Evolutionary conservation across 805 yeast species (phyloP).

Genomic region (Scheffersomyces stipitis): DNA sequence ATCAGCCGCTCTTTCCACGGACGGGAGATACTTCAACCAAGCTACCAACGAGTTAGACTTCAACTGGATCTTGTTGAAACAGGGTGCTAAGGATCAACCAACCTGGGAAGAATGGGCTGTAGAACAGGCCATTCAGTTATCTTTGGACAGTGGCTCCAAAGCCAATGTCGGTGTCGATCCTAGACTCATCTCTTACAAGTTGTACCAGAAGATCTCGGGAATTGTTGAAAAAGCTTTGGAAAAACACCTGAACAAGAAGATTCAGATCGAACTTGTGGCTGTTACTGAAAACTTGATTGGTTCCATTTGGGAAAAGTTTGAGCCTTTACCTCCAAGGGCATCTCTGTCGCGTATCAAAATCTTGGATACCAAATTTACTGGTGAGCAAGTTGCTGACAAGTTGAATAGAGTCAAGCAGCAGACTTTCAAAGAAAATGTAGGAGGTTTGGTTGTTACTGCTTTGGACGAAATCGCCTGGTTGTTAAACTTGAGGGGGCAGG

Average conservation of each 20-base stretch:
- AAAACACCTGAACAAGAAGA: slow-evolving; percentile 19
- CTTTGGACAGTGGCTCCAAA: slow-evolving; percentile 44
- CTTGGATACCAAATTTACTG: slow-evolving; percentile 58
- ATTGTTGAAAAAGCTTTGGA: slow-evolving; percentile 27
- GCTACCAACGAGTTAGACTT: slow-evolving; percentile 59
- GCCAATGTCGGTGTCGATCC: slow-evolving; percentile 51
- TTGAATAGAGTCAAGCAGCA: slow-evolving; percentile 40
- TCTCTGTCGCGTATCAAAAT: slow-evolving; percentile 50
- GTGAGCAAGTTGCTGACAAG: slow-evolving; percentile 62
- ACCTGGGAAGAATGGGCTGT: slow-evolving; percentile 61
- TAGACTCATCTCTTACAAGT: slow-evolving; percentile 40
- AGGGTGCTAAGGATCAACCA: slow-evolving; percentile 49
- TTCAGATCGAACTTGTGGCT: slow-evolving; percentile 43
- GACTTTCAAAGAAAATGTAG: slow-evolving; percentile 17
- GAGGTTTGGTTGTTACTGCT: slow-evolving; percentile 44
- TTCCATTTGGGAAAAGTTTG: slow-evolving; percentile 67
- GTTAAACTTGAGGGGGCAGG: slow-evolving; percentile 52
- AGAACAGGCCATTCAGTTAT: slow-evolving; percentile 48
- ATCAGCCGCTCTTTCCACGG: slow-evolving; percentile 55
- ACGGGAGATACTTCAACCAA: slow-evolving; percentile 60
- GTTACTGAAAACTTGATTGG: slow-evolving; percentile 70
- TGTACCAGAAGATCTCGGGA: slow-evolving; percentile 29
- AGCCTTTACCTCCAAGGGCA: slow-evolving; percentile 56
- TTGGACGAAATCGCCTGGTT: slow-evolving; percentile 57
- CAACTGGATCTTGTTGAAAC: slow-evolving; percentile 57